Evolutionary conservation across 202 grass and related monocot species (phyloP), one percentile per base, ranked within the genome.

Genomic region (Zoysia matrella): DNA sequence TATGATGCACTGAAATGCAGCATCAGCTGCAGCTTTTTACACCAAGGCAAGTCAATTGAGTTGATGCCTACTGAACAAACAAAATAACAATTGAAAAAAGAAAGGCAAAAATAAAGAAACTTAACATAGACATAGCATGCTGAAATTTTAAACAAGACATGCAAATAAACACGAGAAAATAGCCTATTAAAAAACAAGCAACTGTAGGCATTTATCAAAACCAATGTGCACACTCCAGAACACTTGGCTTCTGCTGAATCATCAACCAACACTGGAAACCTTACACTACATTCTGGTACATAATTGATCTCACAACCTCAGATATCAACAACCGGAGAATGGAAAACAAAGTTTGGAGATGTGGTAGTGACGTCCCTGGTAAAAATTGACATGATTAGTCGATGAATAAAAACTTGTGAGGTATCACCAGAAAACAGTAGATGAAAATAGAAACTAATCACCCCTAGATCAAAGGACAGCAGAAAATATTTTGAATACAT

Each of bases 331-430:
- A 92, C 92, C 76, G 89, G 92, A 91, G 89, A 94, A 87, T 91
- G 60, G 82, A 94, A 94, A 58, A 94, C 89, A 79, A 94, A 94
- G 84, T 84, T 92, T 56, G 92, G 92, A 84, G 92, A 94, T 65
- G 92, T 91, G 45, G 89, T 94, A 57, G 92, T 94, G 64, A 94
- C 88, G 77, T 94, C 92, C 89, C 92, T 94, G 77, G 81, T 18
- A 8, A 70, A 54, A 49, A 18, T 72, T 73, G 7, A 18, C 10
- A 67, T 55, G 9, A 82, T 86, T 52, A 89, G 73, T 54, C 4
- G 2, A 15, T 45, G 39, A 63, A 84, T 43, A 7, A 74, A 52
- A 10, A 80, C 10, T 49, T 50, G 15, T 70, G 44, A 67, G 13
- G 14, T 47, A 77, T 36, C 30, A 30, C 22, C 7, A 11, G 56